Percentiles rank a stretch among this genome's conserved stretches.
These are phyloP conservation scores for Cladosporium sp. DNA, from an alignment of 2,329 filamentous ascomycete genomes.

Conservation along the genomic window DNA sequence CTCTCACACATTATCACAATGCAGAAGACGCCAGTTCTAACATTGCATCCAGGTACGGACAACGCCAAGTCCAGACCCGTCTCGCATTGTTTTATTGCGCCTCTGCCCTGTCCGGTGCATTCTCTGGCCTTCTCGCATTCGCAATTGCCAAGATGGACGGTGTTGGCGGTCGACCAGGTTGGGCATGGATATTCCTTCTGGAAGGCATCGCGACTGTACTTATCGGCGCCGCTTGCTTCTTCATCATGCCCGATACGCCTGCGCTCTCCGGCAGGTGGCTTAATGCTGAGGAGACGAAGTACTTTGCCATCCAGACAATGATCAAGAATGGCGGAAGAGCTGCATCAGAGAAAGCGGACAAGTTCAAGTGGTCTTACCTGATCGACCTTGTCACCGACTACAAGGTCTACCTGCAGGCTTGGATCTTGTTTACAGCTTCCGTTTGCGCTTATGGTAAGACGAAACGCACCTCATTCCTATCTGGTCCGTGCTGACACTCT, in stretches of 20 bases:
- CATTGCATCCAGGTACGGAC: conserved; percentile 16
- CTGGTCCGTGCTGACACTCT: background rate
- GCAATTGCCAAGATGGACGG: conserved; percentile 39
- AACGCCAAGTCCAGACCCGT: conserved; percentile 19
- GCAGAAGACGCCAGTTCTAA: background rate
- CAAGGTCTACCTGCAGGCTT: conserved; percentile 22
- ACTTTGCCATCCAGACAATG: conserved; percentile 18
- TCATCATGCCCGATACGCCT: conserved; percentile 50
- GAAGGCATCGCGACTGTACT: conserved; percentile 53
- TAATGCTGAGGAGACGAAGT: conserved; percentile 19
- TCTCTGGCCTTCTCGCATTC: conserved; percentile 24
- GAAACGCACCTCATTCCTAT: background rate
- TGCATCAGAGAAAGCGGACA: conserved; percentile 18
- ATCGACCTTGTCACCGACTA: conserved; percentile 21
- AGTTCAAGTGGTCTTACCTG: conserved; percentile 24
- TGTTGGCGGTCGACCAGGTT: conserved; percentile 37
- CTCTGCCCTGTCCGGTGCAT: conserved; percentile 20
- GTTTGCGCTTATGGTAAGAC: conserved; percentile 26
- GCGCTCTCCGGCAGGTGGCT: conserved; percentile 27
- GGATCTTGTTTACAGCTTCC: conserved; percentile 21
- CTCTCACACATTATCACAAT: no score
- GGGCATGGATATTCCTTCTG: conserved; percentile 55
- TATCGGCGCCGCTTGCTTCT: conserved; percentile 50
- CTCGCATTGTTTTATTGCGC: conserved; percentile 23
- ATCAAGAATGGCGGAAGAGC: conserved; percentile 19